phyloP scores from a whole-genome alignment of 164 flowering plant species.

The Aristolochia fimbriata region DNA sequence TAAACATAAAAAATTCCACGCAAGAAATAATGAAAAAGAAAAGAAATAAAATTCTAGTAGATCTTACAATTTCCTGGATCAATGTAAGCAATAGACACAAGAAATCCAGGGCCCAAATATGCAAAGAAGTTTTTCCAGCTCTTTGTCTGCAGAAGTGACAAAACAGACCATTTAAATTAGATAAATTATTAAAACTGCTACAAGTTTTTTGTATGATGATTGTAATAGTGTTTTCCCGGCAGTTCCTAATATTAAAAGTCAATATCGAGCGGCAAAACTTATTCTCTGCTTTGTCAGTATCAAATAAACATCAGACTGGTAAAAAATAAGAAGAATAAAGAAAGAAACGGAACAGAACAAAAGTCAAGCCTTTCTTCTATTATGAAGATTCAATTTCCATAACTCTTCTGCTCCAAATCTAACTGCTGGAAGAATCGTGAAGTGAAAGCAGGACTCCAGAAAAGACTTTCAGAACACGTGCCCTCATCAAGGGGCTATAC shows the following conservation, averaged over 20 bases:
- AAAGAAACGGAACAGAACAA: too few species aligned
- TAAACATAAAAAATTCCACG: not conserved
- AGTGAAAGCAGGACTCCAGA: too few species aligned
- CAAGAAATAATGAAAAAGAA: too few species aligned
- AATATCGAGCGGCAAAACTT: too few species aligned
- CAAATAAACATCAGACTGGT: too few species aligned
- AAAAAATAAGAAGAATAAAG: not conserved
- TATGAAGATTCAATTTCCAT: not conserved
- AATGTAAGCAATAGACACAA: slow-evolving; percentile 91
- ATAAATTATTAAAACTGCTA: not conserved
- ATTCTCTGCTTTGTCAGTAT: too few species aligned
- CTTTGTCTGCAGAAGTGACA: slow-evolving; percentile 34
- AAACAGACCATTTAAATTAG: not conserved
- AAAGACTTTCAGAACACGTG: too few species aligned
- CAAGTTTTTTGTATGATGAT: not conserved
- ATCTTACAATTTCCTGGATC: slow-evolving; percentile 97
- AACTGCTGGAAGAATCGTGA: not conserved
- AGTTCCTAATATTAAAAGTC: too few species aligned
- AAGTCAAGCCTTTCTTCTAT: not conserved
- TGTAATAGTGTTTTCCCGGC: not conserved
- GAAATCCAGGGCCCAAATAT: slow-evolving; percentile 93
- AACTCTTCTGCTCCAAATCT: not conserved
- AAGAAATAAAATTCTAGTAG: too few species aligned
- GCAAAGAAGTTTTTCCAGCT: slow-evolving; percentile 90
- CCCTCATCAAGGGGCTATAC: too few species aligned